phyloP scores from a whole-genome alignment of 228 moss, liverwort and hornwort species.

The Sphagnum fallax region DNA sequence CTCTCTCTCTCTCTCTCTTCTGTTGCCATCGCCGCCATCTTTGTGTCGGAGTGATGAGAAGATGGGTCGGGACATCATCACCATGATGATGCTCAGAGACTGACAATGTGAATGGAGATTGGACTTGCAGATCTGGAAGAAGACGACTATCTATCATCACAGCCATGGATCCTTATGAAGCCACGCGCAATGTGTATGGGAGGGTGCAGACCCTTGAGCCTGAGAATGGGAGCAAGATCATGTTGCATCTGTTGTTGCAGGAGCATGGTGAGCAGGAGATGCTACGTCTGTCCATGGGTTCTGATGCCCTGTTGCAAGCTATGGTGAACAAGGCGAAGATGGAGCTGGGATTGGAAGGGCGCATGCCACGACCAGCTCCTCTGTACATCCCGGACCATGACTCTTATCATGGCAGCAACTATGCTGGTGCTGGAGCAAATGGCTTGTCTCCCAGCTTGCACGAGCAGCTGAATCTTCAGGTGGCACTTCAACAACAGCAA shows the following conservation, averaged over 20 bases:
- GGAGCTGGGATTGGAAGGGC: conserved; percentile 58
- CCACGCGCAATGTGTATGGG: conserved; percentile 72
- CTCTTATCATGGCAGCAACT: conserved; percentile 21
- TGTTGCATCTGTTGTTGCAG: conserved; percentile 79
- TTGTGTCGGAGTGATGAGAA: too few relatives aligned
- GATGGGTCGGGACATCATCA: too few relatives aligned
- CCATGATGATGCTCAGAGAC: neutral
- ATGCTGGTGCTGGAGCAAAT: conserved; percentile 17
- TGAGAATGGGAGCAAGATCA: conserved; percentile 83
- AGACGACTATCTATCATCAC: neutral
- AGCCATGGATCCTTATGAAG: conserved; percentile 83
- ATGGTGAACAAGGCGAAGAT: conserved; percentile 83
- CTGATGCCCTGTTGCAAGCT: conserved; percentile 67
- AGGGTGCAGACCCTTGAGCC: conserved; percentile 85
- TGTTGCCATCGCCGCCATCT: too few relatives aligned
- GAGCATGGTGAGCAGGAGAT: conserved; percentile 96
- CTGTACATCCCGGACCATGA: conserved; percentile 64
- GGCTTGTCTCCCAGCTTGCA: conserved; percentile 46
- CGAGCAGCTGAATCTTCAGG: conserved; percentile 43
- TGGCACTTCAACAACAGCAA: conserved; percentile 44
- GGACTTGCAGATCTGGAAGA: conserved; percentile 37
- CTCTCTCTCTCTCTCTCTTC: too few relatives aligned
- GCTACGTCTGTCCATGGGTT: conserved; percentile 70
- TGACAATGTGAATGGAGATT: conserved; percentile 37
- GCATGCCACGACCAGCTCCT: conserved; percentile 34